These are phyloP conservation scores for Hura crepitans DNA, from an alignment of 441 rosid species.

Conservation along the genomic window DNA sequence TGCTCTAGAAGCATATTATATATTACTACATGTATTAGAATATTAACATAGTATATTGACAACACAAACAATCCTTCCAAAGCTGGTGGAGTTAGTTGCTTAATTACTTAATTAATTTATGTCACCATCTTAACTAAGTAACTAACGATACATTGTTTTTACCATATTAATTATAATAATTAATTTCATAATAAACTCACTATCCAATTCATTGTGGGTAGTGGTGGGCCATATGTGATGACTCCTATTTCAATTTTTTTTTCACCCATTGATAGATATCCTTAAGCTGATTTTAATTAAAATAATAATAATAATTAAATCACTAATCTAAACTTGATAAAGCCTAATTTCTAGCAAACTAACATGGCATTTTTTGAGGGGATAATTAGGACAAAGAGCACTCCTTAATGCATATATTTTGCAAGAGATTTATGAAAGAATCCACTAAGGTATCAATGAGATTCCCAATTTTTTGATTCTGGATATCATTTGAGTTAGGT, in stretches of 20 bases:
- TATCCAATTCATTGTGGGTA: constrained; percentile 33
- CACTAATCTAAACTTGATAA: constrained; percentile 13
- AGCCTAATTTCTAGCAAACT: constrained; percentile 21
- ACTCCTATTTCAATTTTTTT: constrained; percentile 14
- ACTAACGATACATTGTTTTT: constrained; percentile 6
- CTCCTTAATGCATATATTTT: constrained; percentile 8
- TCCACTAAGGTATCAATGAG: constrained; percentile 20
- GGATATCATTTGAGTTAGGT: background rate
- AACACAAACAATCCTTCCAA: constrained; percentile 26
- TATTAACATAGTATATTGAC: background rate
- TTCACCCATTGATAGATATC: constrained; percentile 24
- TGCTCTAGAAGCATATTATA: constrained; percentile 3
- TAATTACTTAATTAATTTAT: constrained; percentile 23
- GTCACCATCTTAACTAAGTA: constrained; percentile 29
- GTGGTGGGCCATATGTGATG: constrained; percentile 25
- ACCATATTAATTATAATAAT: constrained; percentile 9
- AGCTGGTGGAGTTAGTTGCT: constrained; percentile 40
- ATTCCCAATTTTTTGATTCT: constrained; percentile 18
- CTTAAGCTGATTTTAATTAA: background rate
- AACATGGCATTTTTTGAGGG: constrained; percentile 11
- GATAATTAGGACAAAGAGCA: constrained; percentile 15
- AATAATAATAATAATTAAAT: background rate
- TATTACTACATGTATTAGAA: too few relatives aligned
- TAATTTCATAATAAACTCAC: too few relatives aligned
- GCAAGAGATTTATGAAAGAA: background rate